Conservation (phyloP, 177 flowering plant genomes). For the Tripterygium wilfordii region DNA sequence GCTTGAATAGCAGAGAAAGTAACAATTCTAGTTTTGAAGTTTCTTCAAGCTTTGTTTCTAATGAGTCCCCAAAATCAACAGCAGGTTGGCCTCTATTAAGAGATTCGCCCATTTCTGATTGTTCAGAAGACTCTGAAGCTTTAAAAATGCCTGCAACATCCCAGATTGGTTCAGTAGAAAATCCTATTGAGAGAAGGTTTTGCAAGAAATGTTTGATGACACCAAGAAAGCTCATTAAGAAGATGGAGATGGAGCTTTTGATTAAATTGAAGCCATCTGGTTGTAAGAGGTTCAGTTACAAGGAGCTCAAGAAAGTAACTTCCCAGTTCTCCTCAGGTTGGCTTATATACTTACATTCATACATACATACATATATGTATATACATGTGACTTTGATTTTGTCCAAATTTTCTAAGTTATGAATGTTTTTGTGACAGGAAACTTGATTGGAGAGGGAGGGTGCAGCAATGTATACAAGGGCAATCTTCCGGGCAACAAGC, state of each 20-base stretch:
- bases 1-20: neutral
- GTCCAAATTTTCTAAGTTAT: neutral
- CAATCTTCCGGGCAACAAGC: slow-evolving; percentile 16
- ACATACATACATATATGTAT: neutral
- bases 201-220: neutral
- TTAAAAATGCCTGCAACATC: neutral
- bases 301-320: slow-evolving; percentile 20
- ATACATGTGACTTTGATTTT: neutral
- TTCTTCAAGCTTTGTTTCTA: slow-evolving; percentile 1
- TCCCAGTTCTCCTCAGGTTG: slow-evolving; percentile 30
- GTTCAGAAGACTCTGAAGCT: neutral
- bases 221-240: slow-evolving; percentile 1
- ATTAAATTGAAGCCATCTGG: slow-evolving; percentile 4
- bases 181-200: too few species aligned
- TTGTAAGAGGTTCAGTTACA: slow-evolving; percentile 17
- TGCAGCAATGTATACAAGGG: slow-evolving; percentile 36
- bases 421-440: slow-evolving; percentile 14
- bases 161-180: slow-evolving; percentile 1
- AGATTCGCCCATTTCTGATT: neutral
- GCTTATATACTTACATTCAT: neutral
- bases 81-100: slow-evolving; percentile 12
- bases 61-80: neutral
- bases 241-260: slow-evolving; percentile 11
- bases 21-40: neutral
- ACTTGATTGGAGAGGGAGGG: slow-evolving; percentile 36